Evolutionary conservation across 2,329 filamentous ascomycete species (phyloP), one percentile per base, ranked within the genome.

Genomic region (Septoria petroselini): DNA sequence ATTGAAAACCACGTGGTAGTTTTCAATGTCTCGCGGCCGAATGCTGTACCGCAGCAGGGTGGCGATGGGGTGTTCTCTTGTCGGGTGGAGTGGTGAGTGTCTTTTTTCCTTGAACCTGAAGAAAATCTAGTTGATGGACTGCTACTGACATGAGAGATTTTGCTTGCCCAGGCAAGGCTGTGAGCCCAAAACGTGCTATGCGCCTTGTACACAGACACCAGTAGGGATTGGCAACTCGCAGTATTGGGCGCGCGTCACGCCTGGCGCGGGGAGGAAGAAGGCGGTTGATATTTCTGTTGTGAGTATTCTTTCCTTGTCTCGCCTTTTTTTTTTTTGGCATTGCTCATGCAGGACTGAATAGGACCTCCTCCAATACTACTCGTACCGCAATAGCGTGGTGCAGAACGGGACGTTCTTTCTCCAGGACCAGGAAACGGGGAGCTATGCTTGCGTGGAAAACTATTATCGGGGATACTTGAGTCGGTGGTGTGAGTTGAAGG

Each of bases 331-430:
- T n/a, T n/a, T n/a, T n/a, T n/a, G 25, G 18, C 5, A 23, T 23
- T 15, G 29, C 30, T 18, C 21, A 12, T 15, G 5, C 9, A 12
- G 19, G 18, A n/a, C n/a, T 42, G 17, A 14, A 15, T 17, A 42
- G 41, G 41, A 43, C 29, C 14, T 43, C 30, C 41, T 43, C 2
- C 15, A 43, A n/a, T 43, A 43, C 29, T 43, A 43, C 29, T 43
- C 41, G n/a, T 43, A 43, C 18, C 41, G 41, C 41, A 33, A 43
- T 11, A 43, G 41, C 5, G 41, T 43, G 18, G 41, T 43, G 7
- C 41, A 43, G 18, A 43, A 43, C 7, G 41, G 27, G 7, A 43
- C 41, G 3, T 43, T 34, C 19, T 17, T 33, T 7, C 8, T 34
- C 29, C 19, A 25, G 18, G 17, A 43, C 21, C 29, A 33, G 2